Base-by-base conservation (phyloP, 2,329 filamentous ascomycete genomes). In the Colletotrichum graminicola region DNA sequence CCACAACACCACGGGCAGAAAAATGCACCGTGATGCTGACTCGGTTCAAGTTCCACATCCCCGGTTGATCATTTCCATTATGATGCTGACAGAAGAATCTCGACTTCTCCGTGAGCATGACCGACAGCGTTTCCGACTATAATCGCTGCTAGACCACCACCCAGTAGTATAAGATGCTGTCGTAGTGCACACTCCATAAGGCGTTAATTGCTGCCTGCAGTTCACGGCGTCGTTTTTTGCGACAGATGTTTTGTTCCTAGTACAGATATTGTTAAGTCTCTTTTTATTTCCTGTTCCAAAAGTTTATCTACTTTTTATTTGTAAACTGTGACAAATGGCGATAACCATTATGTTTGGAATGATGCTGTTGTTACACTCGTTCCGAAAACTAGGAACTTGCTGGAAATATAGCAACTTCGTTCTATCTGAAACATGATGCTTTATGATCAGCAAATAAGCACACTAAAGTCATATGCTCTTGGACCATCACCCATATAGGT, bases 371-470 rank as follows among this genome's bases (percentile, higher is more conserved):
- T 21, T 10, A n/a, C 3, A n/a, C 2, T 3, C n/a, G n/a, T 45
- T 45, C 43, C 7, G 1, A n/a, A n/a, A n/a, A n/a, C n/a, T 10
- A n/a, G 6, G 2, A n/a, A 21, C 21, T 45, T 10, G 43, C 43
- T 1, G 2, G 8, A 45, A 11, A 21, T 3, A 26, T 14, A 5
- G 2, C 5, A 14, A 49, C n/a, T 26, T 16, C n/a, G 3, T 26
- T 11, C 3, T 5, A 45, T 21, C 7, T 11, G 8, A 1, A 11
- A n/a, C 6, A 45, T 18, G 6, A 43, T 43, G 41, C 1, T 18
- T 16, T 3, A 6, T 21, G 41, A 8, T 8, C 1, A 21, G 10
- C 0, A 11, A 11, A 4, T 3, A 2, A 21, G 1, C 8, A n/a
- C 43, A 11, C 7, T 4, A 45, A 45, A n/a, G 43, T 4, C 43